phyloP scores from a whole-genome alignment of 202 grass and related monocot genomes.

The Dendrocalamus latiflorus region DNA sequence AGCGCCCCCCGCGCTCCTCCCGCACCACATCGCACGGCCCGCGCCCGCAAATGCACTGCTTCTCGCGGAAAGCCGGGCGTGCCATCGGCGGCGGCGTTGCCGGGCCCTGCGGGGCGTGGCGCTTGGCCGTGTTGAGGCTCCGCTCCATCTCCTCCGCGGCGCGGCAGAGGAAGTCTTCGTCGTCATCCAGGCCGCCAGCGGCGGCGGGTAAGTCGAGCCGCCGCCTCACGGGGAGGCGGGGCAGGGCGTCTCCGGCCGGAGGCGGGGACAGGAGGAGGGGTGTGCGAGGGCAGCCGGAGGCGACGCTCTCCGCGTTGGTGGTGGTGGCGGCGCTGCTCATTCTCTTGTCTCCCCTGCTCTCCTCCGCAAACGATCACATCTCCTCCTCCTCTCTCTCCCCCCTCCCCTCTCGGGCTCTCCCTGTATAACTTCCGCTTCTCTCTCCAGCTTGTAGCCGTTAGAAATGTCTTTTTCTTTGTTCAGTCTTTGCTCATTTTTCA shows the following conservation, averaged over 20 bases:
- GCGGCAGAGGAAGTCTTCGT: background rate
- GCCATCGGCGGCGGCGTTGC: background rate
- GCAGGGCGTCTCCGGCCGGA: background rate
- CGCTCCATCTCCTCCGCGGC: conserved; percentile 24
- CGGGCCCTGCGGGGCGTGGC: background rate
- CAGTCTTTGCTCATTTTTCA: too few species aligned
- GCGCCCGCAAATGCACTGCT: conserved; percentile 29
- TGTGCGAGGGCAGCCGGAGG: conserved; percentile 17
- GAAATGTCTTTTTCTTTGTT: too few species aligned
- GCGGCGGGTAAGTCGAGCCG: conserved; percentile 17
- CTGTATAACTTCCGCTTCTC: background rate
- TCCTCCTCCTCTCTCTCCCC: too few species aligned
- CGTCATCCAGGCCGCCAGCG: background rate
- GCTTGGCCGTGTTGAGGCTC: background rate
- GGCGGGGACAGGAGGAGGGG: background rate
- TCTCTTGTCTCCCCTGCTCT: background rate
- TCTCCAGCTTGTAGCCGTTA: conserved; percentile 7
- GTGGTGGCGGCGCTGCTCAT: conserved; percentile 26
- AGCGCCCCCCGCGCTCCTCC: background rate
- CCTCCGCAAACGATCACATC: background rate
- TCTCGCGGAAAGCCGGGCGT: background rate
- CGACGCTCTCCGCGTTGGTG: conserved; percentile 32
- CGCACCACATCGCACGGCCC: background rate
- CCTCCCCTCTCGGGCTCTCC: background rate
- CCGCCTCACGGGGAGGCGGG: conserved; percentile 16